Percentiles rank a stretch among this genome's conserved stretches.
phyloP scores from a whole-genome alignment of 306 rosid genomes.

The Cicer chorassanicum region DNA sequence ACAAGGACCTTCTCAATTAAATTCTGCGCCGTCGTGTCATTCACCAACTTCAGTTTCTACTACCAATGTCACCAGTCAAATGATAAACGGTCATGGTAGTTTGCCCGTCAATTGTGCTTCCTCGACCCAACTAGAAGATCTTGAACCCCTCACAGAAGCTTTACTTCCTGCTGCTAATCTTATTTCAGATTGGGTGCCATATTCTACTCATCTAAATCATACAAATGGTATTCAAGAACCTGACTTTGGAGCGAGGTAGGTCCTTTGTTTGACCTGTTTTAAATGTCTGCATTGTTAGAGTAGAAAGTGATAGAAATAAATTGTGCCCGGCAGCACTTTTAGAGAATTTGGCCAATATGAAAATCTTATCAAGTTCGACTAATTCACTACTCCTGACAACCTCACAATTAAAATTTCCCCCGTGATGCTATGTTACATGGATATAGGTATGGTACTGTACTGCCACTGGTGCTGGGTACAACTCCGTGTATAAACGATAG shows the following conservation, averaged over 20 bases:
- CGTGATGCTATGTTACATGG: conserved; percentile 18
- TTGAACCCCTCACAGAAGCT: conserved; percentile 55
- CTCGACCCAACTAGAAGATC: conserved; percentile 42
- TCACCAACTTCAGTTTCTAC: conserved; percentile 52
- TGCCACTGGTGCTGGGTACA: too few species aligned
- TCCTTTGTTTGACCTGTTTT: conserved; percentile 31
- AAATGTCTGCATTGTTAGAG: conserved; percentile 40
- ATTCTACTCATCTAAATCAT: conserved; percentile 43
- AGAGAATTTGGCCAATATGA: conserved; percentile 24
- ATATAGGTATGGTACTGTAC: not conserved
- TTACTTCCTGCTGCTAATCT: conserved; percentile 66
- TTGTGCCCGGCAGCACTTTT: conserved; percentile 1
- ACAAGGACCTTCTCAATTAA: conserved; percentile 52
- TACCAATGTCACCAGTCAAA: conserved; percentile 43
- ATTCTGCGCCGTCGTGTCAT: conserved; percentile 48
- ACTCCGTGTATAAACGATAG: too few species aligned
- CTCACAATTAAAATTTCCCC: conserved; percentile 17
- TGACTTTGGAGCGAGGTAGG: conserved; percentile 96
- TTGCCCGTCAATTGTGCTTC: conserved; percentile 48
- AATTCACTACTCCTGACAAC: conserved; percentile 19
- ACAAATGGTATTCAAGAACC: conserved; percentile 63
- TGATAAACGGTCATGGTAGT: conserved; percentile 49
- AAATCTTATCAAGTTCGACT: conserved; percentile 34
- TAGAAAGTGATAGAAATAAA: conserved; percentile 25
- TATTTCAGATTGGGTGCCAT: conserved; percentile 90